Evolutionary conservation across 2,329 filamentous ascomycete species (phyloP).

Genomic region (Pestalotiopsis sp.): DNA sequence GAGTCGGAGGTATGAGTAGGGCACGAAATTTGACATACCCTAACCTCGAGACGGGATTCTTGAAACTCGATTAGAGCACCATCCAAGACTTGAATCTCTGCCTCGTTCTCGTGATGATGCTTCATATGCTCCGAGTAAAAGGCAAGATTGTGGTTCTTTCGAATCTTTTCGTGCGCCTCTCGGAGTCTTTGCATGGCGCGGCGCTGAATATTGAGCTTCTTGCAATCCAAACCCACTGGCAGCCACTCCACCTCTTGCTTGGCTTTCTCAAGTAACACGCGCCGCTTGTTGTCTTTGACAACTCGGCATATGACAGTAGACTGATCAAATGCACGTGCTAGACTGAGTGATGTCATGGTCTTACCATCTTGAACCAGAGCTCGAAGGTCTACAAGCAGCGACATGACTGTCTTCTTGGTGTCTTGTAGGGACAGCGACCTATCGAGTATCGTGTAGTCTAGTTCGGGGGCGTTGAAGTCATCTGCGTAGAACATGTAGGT

Average conservation of each 20-base stretch:
- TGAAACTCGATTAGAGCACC: constrained; percentile 8
- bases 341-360: constrained; percentile 1
- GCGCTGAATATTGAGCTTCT: constrained; percentile 12
- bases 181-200: background rate
- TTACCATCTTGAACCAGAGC: background rate
- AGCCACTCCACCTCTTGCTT: constrained; percentile 18
- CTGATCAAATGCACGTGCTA: constrained; percentile 17
- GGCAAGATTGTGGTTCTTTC: background rate
- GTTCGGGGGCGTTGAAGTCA: constrained; percentile 13
- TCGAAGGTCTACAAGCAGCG: constrained; percentile 12
- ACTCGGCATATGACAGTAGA: constrained; percentile 18
- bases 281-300: constrained; percentile 18
- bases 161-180: background rate
- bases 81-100: background rate
- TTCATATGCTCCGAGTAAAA: background rate
- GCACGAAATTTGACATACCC: background rate
- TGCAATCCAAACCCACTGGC: constrained; percentile 16
- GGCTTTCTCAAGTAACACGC: constrained; percentile 13
- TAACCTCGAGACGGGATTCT: background rate
- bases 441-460: background rate
- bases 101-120: background rate
- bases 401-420: constrained; percentile 9
- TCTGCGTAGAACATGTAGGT: background rate
- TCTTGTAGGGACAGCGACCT: constrained; percentile 9
- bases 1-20: background rate